Evolutionary conservation across 2,329 filamentous ascomycete genomes (phyloP).

Genomic region (Xylaria sp.): DNA sequence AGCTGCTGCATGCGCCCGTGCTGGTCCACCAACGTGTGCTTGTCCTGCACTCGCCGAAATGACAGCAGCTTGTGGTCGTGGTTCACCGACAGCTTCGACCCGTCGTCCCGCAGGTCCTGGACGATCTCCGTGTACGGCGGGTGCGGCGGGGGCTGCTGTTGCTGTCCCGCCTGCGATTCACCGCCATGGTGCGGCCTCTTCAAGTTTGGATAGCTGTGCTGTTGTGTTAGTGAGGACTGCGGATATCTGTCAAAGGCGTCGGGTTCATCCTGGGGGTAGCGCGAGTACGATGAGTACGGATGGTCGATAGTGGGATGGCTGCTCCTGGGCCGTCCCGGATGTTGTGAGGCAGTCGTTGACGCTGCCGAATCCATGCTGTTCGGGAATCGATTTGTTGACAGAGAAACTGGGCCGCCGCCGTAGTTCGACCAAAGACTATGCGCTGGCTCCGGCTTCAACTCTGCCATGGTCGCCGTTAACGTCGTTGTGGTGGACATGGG

Average conservation of each 20-base stretch:
- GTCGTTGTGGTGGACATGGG: constrained; percentile 70
- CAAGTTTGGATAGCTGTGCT: constrained; percentile 65
- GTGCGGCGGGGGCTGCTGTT: constrained; percentile 46
- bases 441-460: constrained; percentile 68
- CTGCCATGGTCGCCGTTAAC: constrained; percentile 71
- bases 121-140: constrained; percentile 69
- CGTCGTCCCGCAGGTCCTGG: constrained; percentile 68
- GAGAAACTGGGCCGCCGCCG: constrained; percentile 61
- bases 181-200: constrained; percentile 64
- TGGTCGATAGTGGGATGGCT: constrained; percentile 62
- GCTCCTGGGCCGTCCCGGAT: constrained; percentile 61
- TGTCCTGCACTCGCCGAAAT: constrained; percentile 67
- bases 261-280: constrained; percentile 65
- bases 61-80: constrained; percentile 70
- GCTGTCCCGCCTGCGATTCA: constrained; percentile 32
- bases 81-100: constrained; percentile 65
- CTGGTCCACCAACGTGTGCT: constrained; percentile 68
- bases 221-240: constrained; percentile 60
- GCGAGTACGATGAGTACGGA: constrained; percentile 62
- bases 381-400: constrained; percentile 60
- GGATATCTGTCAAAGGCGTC: constrained; percentile 65
- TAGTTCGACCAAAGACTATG: constrained; percentile 70
- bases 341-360: constrained; percentile 56
- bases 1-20: constrained; percentile 69
- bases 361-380: constrained; percentile 62